Percentiles rank a stretch among this genome's conserved stretches.
Evolutionary conservation across 2,329 filamentous ascomycete genomes (phyloP).

Genomic region (Fusarium tricinctum): DNA sequence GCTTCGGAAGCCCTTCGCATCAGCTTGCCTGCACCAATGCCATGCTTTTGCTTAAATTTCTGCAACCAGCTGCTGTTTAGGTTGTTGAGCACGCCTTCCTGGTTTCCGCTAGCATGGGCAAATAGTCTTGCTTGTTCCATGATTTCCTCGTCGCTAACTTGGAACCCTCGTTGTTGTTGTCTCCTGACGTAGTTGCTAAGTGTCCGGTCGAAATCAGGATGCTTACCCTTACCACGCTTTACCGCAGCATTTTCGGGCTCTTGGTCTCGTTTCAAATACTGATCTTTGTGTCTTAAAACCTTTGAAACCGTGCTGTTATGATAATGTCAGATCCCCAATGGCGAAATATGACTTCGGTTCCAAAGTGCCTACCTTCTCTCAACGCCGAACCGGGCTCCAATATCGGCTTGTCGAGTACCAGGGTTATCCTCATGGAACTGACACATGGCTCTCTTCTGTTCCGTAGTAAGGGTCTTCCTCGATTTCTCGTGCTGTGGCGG

Average conservation of each 20-base stretch:
- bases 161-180: conserved; percentile 79
- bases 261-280: conserved; percentile 89
- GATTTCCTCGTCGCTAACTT: conserved; percentile 84
- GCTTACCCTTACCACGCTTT: conserved; percentile 87
- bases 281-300: conserved; percentile 93
- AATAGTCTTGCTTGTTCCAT: conserved; percentile 88
- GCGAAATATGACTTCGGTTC: conserved; percentile 11
- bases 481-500: conserved; percentile 69
- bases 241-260: conserved; percentile 74
- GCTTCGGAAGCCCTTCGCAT: conserved; percentile 73
- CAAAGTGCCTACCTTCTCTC: conserved; percentile 84
- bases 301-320: conserved; percentile 92
- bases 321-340: conserved; percentile 49
- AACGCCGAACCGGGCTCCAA: conserved; percentile 94
- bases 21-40: conserved; percentile 63
- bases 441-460: conserved; percentile 93
- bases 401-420: conserved; percentile 93
- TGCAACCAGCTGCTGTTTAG: conserved; percentile 87
- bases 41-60: conserved; percentile 94
- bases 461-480: conserved; percentile 89
- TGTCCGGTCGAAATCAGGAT: conserved; percentile 91
- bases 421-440: conserved; percentile 93
- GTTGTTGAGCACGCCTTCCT: conserved; percentile 78
- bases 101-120: conserved; percentile 75
- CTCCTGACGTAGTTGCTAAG: conserved; percentile 90